These are phyloP conservation scores for Cercospora sp. DNA, from an alignment of 2,329 filamentous ascomycete species.

Conservation along the genomic window DNA sequence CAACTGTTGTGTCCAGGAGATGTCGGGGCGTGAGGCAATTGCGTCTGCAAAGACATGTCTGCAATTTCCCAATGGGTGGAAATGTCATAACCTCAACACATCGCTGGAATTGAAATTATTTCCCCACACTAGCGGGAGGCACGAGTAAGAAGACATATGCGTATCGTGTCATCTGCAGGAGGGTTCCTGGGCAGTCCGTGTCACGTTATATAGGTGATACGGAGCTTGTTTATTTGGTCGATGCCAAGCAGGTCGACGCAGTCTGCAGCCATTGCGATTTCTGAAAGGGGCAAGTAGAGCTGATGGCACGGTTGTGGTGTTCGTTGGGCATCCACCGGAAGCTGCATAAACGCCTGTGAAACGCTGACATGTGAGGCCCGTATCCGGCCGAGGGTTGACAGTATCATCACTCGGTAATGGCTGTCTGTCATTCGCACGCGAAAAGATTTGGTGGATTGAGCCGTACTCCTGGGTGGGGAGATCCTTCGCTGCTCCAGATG, in stretches of 20 bases:
- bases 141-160: not conserved
- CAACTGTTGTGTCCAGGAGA: not conserved
- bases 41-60: not conserved
- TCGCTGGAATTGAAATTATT: not conserved
- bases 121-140: not conserved
- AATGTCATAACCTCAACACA: not conserved
- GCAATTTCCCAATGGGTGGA: not conserved
- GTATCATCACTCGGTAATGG: not conserved
- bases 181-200: not conserved
- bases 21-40: not conserved
- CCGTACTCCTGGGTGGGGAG: not conserved
- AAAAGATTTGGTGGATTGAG: not conserved
- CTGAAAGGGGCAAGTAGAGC: not conserved
- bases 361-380: not conserved
- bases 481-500: slow-evolving; percentile 3
- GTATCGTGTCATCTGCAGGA: not conserved
- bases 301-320: not conserved
- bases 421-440: not conserved
- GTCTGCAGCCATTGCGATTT: not conserved
- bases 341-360: not conserved
- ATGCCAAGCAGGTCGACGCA: not conserved
- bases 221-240: not conserved
- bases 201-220: not conserved
- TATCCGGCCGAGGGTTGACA: not conserved
- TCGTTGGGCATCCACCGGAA: not conserved